A percentile compares a stretch with the other conserved stretches of the same genome.
Conservation (phyloP, 2,329 filamentous ascomycete species). For the Cladosporium sp. region DNA sequence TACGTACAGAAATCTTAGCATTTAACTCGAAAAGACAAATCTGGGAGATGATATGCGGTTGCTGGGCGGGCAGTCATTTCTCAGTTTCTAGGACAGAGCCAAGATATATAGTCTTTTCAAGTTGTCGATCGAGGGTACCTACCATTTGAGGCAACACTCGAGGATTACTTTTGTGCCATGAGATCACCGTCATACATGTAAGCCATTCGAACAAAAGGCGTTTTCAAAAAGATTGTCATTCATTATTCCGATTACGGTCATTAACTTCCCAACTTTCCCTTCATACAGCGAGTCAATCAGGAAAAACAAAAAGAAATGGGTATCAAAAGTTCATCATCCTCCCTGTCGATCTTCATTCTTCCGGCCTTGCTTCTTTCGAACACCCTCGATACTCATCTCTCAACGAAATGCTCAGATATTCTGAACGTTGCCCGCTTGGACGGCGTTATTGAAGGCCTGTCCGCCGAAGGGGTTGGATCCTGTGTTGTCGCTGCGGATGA, state of each 20-base stretch:
- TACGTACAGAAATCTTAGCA: background rate
- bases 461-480: conserved; percentile 33
- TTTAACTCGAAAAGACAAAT: background rate
- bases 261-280: background rate
- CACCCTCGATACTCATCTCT: background rate
- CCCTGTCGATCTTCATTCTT: background rate
- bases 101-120: too few relatives aligned
- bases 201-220: background rate
- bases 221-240: background rate
- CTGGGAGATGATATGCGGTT: too few relatives aligned
- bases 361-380: background rate
- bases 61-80: too few relatives aligned
- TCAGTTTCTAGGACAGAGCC: too few relatives aligned
- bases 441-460: conserved; percentile 64
- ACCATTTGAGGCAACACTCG: background rate
- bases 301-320: background rate
- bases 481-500: conserved; percentile 12
- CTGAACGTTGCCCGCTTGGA: conserved; percentile 81
- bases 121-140: background rate
- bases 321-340: background rate
- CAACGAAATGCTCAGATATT: conserved; percentile 64
- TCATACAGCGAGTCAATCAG: background rate
- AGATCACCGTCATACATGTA: background rate
- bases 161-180: background rate
- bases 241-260: background rate